Evolutionary conservation across 768 basidiomycete genomes (phyloP), one percentile per base, ranked within the genome.

Genomic region (Tylopilus plumbeoviolaceoides): DNA sequence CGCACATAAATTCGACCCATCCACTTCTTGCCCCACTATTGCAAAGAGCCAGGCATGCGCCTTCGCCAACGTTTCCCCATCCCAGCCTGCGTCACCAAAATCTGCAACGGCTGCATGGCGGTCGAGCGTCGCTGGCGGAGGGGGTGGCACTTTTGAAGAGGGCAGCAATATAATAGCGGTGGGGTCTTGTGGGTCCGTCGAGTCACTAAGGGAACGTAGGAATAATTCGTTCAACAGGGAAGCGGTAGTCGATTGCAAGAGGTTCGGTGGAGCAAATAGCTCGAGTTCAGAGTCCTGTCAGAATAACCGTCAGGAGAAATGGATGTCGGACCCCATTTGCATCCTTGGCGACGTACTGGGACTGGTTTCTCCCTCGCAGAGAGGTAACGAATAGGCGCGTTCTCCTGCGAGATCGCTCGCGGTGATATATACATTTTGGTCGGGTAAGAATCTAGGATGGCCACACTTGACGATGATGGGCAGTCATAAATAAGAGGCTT

Each of bases 301-400:
- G 23, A 21, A 21, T 1, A 10, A 14, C 3, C 6, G 21, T 65
- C 48, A 62, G 44, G 15, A 33, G 12, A 4, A 20, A 40, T 9
- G 3, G 5, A 1, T 43, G 45, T 30, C 11, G 11, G 7, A 43
- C 12, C 8, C 11, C 8, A 7, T 30, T 8, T 8, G 9, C 9
- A 20, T 14, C 38, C 28, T 21, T 12, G 11, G 20, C 21, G 1
- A 47, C 60, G 58, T 17, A 64, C 56, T 23, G 48, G 47, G 28
- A 54, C 47, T 25, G 48, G 31, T 17, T 42, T 50, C 9, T 48
- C 25, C 20, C 54, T 51, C 4, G 71, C 70, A 5, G 74, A 68
- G 20, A 85, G 75, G 61, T 79, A 84, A 25, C 82, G 78, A 20
- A 84, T 55, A 4, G 83, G 82, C 6, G 81, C 74, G 47, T 73